These are phyloP conservation scores for Clitocybe nebularis DNA, from an alignment of 1,284 basidiomycete genomes.

Conservation along the genomic window DNA sequence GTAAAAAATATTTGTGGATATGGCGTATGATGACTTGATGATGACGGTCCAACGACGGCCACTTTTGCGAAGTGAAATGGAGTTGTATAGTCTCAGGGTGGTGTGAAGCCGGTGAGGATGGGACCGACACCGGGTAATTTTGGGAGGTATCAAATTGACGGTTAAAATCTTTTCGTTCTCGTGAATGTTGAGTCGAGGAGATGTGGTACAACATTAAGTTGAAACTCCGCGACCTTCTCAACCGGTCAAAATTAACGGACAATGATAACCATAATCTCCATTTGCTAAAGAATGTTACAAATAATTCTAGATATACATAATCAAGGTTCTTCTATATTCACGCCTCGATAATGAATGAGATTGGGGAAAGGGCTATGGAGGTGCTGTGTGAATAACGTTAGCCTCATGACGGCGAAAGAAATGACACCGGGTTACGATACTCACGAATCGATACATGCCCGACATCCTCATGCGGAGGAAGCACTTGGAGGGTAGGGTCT, in stretches of 20 bases:
- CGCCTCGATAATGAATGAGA: conserved; percentile 42
- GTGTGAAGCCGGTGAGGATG: too few relatives aligned
- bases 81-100: too few relatives aligned
- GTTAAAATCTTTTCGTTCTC: not conserved
- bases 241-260: not conserved
- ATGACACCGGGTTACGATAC: conserved; percentile 15
- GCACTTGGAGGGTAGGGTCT: conserved; percentile 46
- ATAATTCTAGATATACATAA: not conserved
- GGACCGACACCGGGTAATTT: too few relatives aligned
- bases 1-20: not conserved
- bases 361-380: conserved; percentile 50
- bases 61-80: too few relatives aligned
- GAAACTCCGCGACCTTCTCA: conserved; percentile 7
- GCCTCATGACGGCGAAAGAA: too few relatives aligned
- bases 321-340: conserved; percentile 13
- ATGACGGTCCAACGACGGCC: too few relatives aligned
- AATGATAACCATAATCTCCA: not conserved
- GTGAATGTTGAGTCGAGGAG: not conserved
- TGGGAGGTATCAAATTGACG: too few relatives aligned
- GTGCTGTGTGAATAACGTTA: conserved; percentile 29
- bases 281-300: not conserved
- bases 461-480: conserved; percentile 52
- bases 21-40: not conserved
- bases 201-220: not conserved
- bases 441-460: conserved; percentile 46